phyloP scores from a whole-genome alignment of 768 basidiomycete genomes.

The Tylopilus felleus region DNA sequence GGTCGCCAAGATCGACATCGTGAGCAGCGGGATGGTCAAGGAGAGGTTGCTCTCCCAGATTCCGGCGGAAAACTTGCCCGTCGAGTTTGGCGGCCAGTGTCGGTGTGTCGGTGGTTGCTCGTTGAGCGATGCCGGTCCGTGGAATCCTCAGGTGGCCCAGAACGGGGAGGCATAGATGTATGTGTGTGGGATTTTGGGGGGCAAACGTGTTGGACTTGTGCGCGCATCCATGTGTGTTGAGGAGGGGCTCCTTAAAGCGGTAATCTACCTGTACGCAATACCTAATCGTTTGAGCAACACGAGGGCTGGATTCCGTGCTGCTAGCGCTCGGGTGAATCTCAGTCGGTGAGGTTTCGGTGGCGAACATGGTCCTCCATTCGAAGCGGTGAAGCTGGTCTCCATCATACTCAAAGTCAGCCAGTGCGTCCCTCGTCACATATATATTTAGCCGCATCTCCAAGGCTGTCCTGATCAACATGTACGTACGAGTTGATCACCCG shows the following conservation, averaged over 20 bases:
- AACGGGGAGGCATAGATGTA: slow-evolving; percentile 24
- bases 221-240: neutral
- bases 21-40: slow-evolving; percentile 66
- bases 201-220: too few species aligned
- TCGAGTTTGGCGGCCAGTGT: slow-evolving; percentile 82
- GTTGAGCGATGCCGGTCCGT: slow-evolving; percentile 87
- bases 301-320: slow-evolving; percentile 7
- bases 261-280: slow-evolving; percentile 32
- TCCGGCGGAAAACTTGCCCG: slow-evolving; percentile 76
- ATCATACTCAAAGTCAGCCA: too few species aligned
- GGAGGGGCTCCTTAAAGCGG: slow-evolving; percentile 3
- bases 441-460: too few species aligned
- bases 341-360: too few species aligned
- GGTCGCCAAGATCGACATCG: slow-evolving; percentile 89
- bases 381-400: too few species aligned
- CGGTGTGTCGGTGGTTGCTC: slow-evolving; percentile 78
- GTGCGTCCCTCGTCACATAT: too few species aligned
- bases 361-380: too few species aligned
- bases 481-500: too few species aligned
- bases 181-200: neutral
- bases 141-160: slow-evolving; percentile 47
- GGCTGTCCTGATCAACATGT: too few species aligned
- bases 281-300: slow-evolving; percentile 27
- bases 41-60: slow-evolving; percentile 79
- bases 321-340: neutral